A percentile compares a stretch with the other conserved stretches of the same genome.
These are phyloP conservation scores for Glebionis coronaria DNA, from an alignment of 129 eudicot species.

Conservation along the genomic window DNA sequence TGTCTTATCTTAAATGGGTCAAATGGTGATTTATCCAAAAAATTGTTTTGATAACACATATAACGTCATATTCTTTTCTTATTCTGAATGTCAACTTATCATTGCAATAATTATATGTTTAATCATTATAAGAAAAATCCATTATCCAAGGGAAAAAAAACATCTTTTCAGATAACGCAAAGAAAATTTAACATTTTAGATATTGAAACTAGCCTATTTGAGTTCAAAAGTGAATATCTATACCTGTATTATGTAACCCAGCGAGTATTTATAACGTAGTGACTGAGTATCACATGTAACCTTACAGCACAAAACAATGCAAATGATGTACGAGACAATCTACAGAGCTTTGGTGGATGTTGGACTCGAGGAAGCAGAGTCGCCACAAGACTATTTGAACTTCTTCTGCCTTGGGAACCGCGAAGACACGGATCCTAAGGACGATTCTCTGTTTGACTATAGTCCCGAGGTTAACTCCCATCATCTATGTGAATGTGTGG, in stretches of 20 bases:
- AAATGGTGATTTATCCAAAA: too few species aligned
- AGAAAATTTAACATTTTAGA: too few species aligned
- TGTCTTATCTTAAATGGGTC: not conserved
- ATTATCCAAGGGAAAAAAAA: too few species aligned
- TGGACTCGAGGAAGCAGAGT: conserved; percentile 70
- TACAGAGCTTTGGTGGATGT: conserved; percentile 77
- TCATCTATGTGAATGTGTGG: conserved; percentile 2
- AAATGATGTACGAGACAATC: conserved; percentile 97
- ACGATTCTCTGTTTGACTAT: conserved; percentile 29
- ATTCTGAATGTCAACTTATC: too few species aligned
- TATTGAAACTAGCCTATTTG: not conserved
- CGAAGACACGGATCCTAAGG: conserved; percentile 44
- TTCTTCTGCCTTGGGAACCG: conserved; percentile 92
- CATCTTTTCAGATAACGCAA: too few species aligned
- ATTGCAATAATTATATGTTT: too few species aligned
- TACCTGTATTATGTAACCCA: too few species aligned
- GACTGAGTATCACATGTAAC: not conserved
- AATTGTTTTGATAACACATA: too few species aligned
- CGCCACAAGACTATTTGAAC: conserved; percentile 86
- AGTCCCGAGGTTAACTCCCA: conserved; percentile 65
- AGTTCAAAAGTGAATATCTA: not conserved
- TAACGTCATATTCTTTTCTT: too few species aligned
- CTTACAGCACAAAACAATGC: conserved; percentile 87
- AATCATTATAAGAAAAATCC: too few species aligned
- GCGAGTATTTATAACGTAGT: not conserved